These are phyloP conservation scores for Bruguiera sexangula DNA, from an alignment of 345 rosid species.

Conservation along the genomic window DNA sequence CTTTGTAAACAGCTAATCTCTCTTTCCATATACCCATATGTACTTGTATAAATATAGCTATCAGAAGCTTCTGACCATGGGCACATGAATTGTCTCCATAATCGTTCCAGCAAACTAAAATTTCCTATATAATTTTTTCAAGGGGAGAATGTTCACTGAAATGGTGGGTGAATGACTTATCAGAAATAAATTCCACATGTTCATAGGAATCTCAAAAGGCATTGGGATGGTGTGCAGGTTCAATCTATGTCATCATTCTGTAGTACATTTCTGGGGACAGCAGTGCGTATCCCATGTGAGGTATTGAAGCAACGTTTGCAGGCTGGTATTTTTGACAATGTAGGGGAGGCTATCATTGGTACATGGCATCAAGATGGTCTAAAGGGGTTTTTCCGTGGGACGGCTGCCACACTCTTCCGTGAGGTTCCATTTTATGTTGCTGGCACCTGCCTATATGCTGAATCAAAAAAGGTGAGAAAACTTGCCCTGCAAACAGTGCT, in stretches of 20 bases:
- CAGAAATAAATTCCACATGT: neutral
- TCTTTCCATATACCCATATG: neutral
- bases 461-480: conserved; percentile 82
- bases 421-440: conserved; percentile 97
- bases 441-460: conserved; percentile 87
- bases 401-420: conserved; percentile 93
- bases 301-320: conserved; percentile 96
- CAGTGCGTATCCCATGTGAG: conserved; percentile 93
- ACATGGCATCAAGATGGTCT: conserved; percentile 95
- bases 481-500: neutral
- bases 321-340: conserved; percentile 84
- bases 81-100: neutral
- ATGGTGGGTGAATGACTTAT: neutral
- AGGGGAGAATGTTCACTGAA: neutral
- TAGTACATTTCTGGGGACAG: conserved; percentile 92
- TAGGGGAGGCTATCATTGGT: conserved; percentile 83
- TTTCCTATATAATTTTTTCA: neutral
- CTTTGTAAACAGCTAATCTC: too few relatives aligned
- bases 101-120: neutral
- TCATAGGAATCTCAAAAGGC: neutral
- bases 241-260: conserved; percentile 93
- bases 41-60: too few relatives aligned
- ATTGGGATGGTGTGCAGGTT: conserved; percentile 46
- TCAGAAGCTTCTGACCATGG: too few relatives aligned
- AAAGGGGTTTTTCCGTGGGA: conserved; percentile 92